phyloP scores from a whole-genome alignment of 2,329 filamentous ascomycete genomes.

The Verticillium nubilum region DNA sequence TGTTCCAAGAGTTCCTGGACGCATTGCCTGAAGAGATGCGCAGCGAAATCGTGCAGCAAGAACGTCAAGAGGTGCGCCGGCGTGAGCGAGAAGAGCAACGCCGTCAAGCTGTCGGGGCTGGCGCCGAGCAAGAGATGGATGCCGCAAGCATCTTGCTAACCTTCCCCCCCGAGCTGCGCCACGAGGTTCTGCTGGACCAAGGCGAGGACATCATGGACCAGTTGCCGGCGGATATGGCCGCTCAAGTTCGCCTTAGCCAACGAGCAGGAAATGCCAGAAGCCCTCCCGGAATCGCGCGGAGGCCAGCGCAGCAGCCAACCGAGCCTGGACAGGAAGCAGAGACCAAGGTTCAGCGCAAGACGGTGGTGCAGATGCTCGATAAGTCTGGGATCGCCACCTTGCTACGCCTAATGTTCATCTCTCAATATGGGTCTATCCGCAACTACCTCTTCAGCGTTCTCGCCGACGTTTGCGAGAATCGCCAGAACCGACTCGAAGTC shows the following conservation, averaged over 20 bases:
- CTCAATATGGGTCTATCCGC: slow-evolving; percentile 81
- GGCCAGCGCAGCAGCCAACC: slow-evolving; percentile 7
- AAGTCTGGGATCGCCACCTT: slow-evolving; percentile 94
- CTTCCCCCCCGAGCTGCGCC: slow-evolving; percentile 75
- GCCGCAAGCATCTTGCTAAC: slow-evolving; percentile 88
- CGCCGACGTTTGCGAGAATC: slow-evolving; percentile 88
- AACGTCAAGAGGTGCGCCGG: slow-evolving; percentile 81
- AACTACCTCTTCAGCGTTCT: slow-evolving; percentile 81
- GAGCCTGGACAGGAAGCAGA: slow-evolving; percentile 36
- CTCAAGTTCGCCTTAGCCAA: slow-evolving; percentile 61
- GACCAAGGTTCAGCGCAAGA: slow-evolving; percentile 67
- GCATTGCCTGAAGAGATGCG: slow-evolving; percentile 87
- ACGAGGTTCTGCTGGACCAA: slow-evolving; percentile 86
- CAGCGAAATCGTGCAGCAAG: slow-evolving; percentile 83
- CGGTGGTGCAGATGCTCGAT: slow-evolving; percentile 93
- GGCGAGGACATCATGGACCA: slow-evolving; percentile 81
- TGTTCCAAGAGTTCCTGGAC: slow-evolving; percentile 90
- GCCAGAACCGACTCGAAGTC: slow-evolving; percentile 91
- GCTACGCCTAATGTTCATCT: slow-evolving; percentile 96
- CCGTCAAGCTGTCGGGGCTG: slow-evolving; percentile 54
- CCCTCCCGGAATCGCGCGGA: slow-evolving; percentile 18
- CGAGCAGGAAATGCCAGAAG: slow-evolving; percentile 17
- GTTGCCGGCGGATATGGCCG: slow-evolving; percentile 78
- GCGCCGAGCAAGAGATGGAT: slow-evolving; percentile 71
- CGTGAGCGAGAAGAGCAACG: slow-evolving; percentile 79